A percentile compares a stretch with the other conserved stretches of the same genome.
These are phyloP conservation scores for Neophaeococcomyces mojaviensis DNA, from an alignment of 2,329 filamentous ascomycete species.

Conservation along the genomic window DNA sequence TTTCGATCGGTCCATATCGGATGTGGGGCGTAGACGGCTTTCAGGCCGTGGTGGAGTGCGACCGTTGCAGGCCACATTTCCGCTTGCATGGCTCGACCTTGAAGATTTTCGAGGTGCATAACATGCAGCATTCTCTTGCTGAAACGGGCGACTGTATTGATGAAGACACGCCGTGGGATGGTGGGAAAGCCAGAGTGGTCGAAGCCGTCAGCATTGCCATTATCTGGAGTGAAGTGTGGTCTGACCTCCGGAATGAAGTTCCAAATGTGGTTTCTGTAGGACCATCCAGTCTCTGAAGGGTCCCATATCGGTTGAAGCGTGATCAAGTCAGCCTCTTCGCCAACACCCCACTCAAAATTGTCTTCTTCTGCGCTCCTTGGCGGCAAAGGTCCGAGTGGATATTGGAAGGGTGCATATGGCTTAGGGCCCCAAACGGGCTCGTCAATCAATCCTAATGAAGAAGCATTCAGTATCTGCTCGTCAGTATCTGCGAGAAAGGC, in stretches of 20 bases:
- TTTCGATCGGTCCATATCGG: slow-evolving; percentile 51
- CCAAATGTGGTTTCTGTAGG: slow-evolving; percentile 26
- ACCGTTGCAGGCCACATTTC: slow-evolving; percentile 71
- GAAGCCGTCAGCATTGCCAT: slow-evolving; percentile 27
- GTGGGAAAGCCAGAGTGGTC: slow-evolving; percentile 26
- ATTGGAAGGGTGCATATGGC: slow-evolving; percentile 48
- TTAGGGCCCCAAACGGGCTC: slow-evolving; percentile 54
- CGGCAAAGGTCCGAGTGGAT: slow-evolving; percentile 54
- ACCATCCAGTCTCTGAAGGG: slow-evolving; percentile 62
- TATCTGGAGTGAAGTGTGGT: slow-evolving; percentile 6
- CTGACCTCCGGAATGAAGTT: slow-evolving; percentile 26
- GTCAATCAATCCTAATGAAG: slow-evolving; percentile 34
- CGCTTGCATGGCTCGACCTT: slow-evolving; percentile 65
- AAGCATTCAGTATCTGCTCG: slow-evolving; percentile 31
- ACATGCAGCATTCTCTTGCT: slow-evolving; percentile 57
- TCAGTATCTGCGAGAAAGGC: slow-evolving; percentile 8
- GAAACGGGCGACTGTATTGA: slow-evolving; percentile 64
- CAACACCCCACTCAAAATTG: slow-evolving; percentile 65
- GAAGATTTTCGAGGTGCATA: slow-evolving; percentile 67
- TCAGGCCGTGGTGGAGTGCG: slow-evolving; percentile 68
- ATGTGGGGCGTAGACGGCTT: slow-evolving; percentile 61
- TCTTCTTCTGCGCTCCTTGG: slow-evolving; percentile 53
- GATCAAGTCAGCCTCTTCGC: slow-evolving; percentile 65
- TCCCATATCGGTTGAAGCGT: slow-evolving; percentile 70
- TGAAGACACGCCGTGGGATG: slow-evolving; percentile 61